phyloP scores from a whole-genome alignment of 2,329 filamentous ascomycete species.

The Paraphaeosphaeria minitans region DNA sequence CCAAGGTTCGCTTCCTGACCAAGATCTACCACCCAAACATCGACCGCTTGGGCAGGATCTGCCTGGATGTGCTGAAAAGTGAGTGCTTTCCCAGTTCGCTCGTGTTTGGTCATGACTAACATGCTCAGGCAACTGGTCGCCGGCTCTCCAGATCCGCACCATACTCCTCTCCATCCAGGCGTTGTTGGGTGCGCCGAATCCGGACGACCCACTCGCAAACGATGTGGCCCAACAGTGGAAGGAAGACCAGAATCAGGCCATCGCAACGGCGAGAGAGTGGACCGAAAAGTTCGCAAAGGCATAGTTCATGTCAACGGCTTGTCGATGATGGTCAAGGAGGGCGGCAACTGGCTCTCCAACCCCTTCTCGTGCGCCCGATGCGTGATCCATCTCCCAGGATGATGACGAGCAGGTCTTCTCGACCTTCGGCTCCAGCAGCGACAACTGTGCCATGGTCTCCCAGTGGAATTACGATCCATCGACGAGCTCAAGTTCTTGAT shows the following conservation, averaged over 20 bases:
- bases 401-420: neutral
- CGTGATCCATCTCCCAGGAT: neutral
- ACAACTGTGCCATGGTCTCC: neutral
- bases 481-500: neutral
- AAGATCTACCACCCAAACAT: conserved; percentile 99
- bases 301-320: neutral
- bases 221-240: conserved; percentile 99
- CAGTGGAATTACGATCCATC: neutral
- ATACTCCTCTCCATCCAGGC: conserved; percentile 99
- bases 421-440: neutral
- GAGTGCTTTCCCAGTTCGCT: conserved; percentile 25
- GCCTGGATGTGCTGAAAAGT: conserved; percentile 97
- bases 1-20: conserved; percentile 97
- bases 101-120: conserved; percentile 19
- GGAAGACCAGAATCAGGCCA: conserved; percentile 90
- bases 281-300: conserved; percentile 75
- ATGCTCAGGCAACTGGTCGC: conserved; percentile 92
- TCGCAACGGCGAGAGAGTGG: conserved; percentile 91
- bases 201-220: conserved; percentile 96
- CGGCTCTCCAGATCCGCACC: conserved; percentile 94
- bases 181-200: conserved; percentile 92
- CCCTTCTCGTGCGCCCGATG: neutral
- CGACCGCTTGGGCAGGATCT: conserved; percentile 95
- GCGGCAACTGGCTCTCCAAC: neutral
- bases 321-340: neutral